Evolutionary conservation across 768 basidiomycete genomes (phyloP).

Genomic region (Saitozyma sp.): DNA sequence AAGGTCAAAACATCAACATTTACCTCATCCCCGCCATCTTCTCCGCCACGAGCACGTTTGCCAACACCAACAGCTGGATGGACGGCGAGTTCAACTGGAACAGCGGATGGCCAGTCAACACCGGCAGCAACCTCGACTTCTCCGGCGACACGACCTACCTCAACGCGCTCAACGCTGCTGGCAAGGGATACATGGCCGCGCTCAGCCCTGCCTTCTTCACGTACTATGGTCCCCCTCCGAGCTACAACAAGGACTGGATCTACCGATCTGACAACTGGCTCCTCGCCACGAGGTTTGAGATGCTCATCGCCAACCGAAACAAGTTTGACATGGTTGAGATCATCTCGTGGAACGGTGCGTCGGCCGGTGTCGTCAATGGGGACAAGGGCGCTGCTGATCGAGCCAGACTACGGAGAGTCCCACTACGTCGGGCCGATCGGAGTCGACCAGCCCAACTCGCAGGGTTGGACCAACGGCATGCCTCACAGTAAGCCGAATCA

Average conservation of each 20-base stretch:
- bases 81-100: constrained; percentile 63
- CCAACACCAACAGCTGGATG: constrained; percentile 53
- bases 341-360: constrained; percentile 54
- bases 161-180: constrained; percentile 19
- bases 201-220: constrained; percentile 53
- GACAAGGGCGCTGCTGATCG: neutral
- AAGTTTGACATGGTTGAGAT: constrained; percentile 52
- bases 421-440: constrained; percentile 46
- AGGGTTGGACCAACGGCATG: constrained; percentile 48
- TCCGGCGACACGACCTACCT: constrained; percentile 37
- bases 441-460: constrained; percentile 45
- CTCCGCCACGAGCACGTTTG: constrained; percentile 27
- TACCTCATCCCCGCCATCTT: constrained; percentile 34
- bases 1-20: constrained; percentile 7
- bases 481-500: constrained; percentile 28
- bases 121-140: constrained; percentile 53
- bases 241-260: constrained; percentile 53
- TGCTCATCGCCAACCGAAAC: constrained; percentile 46
- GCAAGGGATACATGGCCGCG: constrained; percentile 51
- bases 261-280: constrained; percentile 53
- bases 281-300: constrained; percentile 51
- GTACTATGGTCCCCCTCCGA: constrained; percentile 42
- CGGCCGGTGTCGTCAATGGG: neutral
- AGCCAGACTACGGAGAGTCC: constrained; percentile 46
- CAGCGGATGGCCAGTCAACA: constrained; percentile 68